phyloP scores from a whole-genome alignment of 495 filamentous ascomycete species.

The Tuber microsphaerosporum region DNA sequence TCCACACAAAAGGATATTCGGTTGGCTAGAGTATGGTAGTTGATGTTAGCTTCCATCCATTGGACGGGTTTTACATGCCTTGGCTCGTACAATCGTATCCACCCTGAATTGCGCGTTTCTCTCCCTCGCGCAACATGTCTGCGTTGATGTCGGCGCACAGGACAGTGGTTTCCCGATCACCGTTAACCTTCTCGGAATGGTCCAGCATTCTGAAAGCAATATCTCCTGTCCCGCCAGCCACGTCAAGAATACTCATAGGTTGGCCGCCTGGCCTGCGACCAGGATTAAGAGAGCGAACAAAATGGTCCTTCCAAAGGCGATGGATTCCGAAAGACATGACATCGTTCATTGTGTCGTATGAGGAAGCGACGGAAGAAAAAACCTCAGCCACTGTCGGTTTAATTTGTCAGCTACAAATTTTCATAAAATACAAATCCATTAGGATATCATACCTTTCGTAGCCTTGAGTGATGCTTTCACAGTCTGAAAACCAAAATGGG shows the following conservation, averaged over 20 bases:
- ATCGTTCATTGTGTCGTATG: slow-evolving; percentile 91
- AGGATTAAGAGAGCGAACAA: slow-evolving; percentile 85
- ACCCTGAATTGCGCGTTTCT: slow-evolving; percentile 57
- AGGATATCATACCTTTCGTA: slow-evolving; percentile 53
- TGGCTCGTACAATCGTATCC: slow-evolving; percentile 24
- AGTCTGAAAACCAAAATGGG: slow-evolving; percentile 90
- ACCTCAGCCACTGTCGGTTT: slow-evolving; percentile 63
- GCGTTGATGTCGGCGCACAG: slow-evolving; percentile 94
- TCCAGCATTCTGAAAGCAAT: slow-evolving; percentile 96
- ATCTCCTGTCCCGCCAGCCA: slow-evolving; percentile 94
- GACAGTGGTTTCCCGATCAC: slow-evolving; percentile 68
- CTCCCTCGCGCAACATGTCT: slow-evolving; percentile 82
- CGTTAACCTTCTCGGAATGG: slow-evolving; percentile 74
- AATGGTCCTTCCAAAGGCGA: slow-evolving; percentile 97
- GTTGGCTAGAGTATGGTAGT: slow-evolving; percentile 21
- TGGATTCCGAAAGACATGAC: slow-evolving; percentile 97
- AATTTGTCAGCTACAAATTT: slow-evolving; percentile 11
- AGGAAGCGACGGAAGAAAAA: slow-evolving; percentile 90
- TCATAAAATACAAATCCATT: not conserved
- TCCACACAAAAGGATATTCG: slow-evolving; percentile 75
- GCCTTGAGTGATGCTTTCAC: slow-evolving; percentile 78
- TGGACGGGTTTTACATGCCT: not conserved
- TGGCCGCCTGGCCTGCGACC: slow-evolving; percentile 57
- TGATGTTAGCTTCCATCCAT: not conserved
- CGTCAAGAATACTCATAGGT: slow-evolving; percentile 79